phyloP scores from a whole-genome alignment of 345 rosid genomes.

The Ailanthus altissimus region DNA sequence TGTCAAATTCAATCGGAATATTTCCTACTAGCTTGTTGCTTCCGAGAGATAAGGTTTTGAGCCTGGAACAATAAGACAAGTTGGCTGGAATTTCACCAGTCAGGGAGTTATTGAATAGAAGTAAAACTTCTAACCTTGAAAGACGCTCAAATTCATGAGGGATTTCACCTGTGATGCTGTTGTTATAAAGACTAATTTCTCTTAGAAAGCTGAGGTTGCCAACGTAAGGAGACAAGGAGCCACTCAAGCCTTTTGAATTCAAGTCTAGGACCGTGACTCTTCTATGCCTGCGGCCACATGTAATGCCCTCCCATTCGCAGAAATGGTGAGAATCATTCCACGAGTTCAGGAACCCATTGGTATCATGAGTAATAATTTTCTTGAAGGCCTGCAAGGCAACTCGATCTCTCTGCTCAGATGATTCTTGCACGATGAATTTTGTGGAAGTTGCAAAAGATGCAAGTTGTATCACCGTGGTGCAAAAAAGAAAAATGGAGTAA shows the following conservation, averaged over 20 bases:
- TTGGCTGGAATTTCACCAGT: no score
- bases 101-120: not conserved
- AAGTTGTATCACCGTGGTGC: no score
- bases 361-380: not conserved
- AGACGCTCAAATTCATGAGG: no score
- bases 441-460: no score
- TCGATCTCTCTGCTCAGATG: no score
- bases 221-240: no score
- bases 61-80: no score
- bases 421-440: no score
- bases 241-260: no score
- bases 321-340: slow-evolving; percentile 25
- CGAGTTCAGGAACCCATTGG: slow-evolving; percentile 6
- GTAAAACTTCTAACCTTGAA: not conserved
- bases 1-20: slow-evolving; percentile 14
- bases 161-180: no score
- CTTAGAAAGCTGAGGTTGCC: slow-evolving; percentile 18
- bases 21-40: slow-evolving; percentile 10
- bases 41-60: not conserved
- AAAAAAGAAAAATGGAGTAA: no score
- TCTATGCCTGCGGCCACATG: slow-evolving; percentile 26
- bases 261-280: no score
- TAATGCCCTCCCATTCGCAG: slow-evolving; percentile 27
- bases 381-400: not conserved
- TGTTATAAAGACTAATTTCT: slow-evolving; percentile 22